These are phyloP conservation scores for Piromyces sp. DNA, from an alignment of 192 early-diverging fungal genomes.

Conservation along the genomic window DNA sequence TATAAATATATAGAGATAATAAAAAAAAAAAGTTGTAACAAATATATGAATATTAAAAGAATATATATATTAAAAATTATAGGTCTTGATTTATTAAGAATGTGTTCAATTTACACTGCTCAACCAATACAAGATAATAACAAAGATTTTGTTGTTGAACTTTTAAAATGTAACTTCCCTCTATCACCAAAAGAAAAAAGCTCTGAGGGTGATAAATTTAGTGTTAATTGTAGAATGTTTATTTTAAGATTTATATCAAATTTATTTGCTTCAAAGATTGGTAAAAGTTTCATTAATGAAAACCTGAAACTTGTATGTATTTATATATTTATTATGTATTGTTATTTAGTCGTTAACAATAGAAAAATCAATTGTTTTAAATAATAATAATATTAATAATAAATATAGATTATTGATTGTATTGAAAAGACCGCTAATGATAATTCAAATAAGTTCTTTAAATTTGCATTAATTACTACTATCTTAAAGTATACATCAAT, in stretches of 20 bases:
- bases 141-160: neutral
- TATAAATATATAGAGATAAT: too few relatives aligned
- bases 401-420: neutral
- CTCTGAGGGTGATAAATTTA: neutral
- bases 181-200: neutral
- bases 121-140: neutral
- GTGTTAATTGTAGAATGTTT: neutral
- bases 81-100: neutral
- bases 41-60: too few relatives aligned
- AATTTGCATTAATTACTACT: neutral
- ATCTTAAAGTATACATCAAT: neutral
- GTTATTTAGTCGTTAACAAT: too few relatives aligned
- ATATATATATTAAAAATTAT: neutral
- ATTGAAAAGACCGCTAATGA: neutral
- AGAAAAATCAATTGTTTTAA: neutral
- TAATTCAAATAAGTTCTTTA: neutral
- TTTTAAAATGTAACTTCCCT: neutral
- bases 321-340: neutral
- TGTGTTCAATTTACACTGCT: neutral
- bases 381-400: neutral
- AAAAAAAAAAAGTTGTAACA: too few relatives aligned
- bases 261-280: neutral
- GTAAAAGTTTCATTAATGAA: neutral
- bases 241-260: neutral
- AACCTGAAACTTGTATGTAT: neutral